Evolutionary conservation across 2,329 filamentous ascomycete genomes (phyloP).

Genomic region (Zymoseptoria brevis): DNA sequence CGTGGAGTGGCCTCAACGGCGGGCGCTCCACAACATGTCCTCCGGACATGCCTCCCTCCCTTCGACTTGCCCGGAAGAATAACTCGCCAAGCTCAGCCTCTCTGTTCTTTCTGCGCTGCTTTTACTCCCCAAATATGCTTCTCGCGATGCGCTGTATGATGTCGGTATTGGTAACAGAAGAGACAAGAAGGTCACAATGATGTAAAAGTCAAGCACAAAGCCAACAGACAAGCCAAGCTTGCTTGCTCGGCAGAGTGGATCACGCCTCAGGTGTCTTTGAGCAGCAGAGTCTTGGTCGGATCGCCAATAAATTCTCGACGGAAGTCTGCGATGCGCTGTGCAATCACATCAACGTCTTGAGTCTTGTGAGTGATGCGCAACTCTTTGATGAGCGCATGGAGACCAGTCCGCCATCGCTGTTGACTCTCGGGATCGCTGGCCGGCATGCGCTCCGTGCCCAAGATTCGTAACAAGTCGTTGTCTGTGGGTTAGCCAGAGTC

Average conservation of each 20-base stretch:
- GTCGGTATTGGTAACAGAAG: background rate
- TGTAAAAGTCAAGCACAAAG: background rate
- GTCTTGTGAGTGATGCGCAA: conserved; percentile 50
- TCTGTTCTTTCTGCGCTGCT: background rate
- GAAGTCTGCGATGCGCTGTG: conserved; percentile 58
- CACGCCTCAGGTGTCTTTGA: conserved; percentile 1
- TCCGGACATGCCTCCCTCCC: background rate
- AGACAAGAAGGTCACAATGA: background rate
- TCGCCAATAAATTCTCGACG: conserved; percentile 58
- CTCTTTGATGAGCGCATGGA: conserved; percentile 53
- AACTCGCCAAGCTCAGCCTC: background rate
- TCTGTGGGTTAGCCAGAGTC: conserved; percentile 25
- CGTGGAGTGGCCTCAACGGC: background rate
- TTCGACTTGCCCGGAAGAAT: background rate
- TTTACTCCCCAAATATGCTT: background rate
- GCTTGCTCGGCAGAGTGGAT: background rate
- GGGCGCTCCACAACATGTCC: background rate
- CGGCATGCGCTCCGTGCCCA: conserved; percentile 22
- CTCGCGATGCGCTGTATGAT: background rate
- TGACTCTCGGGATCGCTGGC: conserved; percentile 19
- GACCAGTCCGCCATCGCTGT: conserved; percentile 50
- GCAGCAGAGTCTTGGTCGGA: conserved; percentile 50
- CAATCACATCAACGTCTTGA: conserved; percentile 60
- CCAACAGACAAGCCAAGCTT: background rate
- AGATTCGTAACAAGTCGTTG: conserved; percentile 23